Conservation (phyloP, 352 stramenopile genomes). For the Pythium brachiatum region DNA sequence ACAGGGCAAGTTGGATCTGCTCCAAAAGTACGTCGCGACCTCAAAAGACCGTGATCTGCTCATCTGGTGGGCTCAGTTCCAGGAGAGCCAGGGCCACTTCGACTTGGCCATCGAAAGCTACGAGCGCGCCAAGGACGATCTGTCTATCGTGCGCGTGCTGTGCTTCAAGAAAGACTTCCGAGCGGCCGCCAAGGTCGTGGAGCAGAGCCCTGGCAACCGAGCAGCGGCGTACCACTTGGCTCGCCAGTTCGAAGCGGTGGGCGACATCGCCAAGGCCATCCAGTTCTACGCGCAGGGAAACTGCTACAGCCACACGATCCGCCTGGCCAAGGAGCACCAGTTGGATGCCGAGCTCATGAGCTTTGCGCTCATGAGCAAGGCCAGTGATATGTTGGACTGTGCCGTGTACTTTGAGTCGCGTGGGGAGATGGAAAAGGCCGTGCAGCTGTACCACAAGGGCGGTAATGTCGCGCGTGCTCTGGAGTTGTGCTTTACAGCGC, state of each 20-base stretch:
- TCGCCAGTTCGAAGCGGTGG: conserved; percentile 80
- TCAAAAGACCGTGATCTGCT: conserved; percentile 84
- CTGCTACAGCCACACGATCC: conserved; percentile 94
- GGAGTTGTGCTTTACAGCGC: conserved; percentile 90
- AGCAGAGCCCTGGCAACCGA: conserved; percentile 59
- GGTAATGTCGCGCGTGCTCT: conserved; percentile 90
- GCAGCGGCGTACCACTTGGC: conserved; percentile 86
- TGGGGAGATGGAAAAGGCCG: conserved; percentile 92
- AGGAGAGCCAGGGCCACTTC: conserved; percentile 88
- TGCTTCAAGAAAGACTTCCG: conserved; percentile 91
- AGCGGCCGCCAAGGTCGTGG: conserved; percentile 81
- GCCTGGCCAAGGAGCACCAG: conserved; percentile 86
- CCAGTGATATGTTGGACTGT: conserved; percentile 87
- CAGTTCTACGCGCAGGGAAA: conserved; percentile 88
- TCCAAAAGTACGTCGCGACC: conserved; percentile 91
- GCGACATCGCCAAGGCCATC: conserved; percentile 86
- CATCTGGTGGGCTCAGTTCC: conserved; percentile 94
- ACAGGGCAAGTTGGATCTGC: conserved; percentile 78
- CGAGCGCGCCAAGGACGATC: conserved; percentile 79
- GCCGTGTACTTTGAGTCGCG: conserved; percentile 92
- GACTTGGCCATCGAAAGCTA: conserved; percentile 90
- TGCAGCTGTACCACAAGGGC: conserved; percentile 93
- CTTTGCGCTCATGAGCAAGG: conserved; percentile 89
- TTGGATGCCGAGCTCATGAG: conserved; percentile 91
- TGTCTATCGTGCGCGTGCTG: conserved; percentile 90